phyloP scores from a whole-genome alignment of 192 early-diverging fungal species.

The Globomyces pollinis-pini region DNA sequence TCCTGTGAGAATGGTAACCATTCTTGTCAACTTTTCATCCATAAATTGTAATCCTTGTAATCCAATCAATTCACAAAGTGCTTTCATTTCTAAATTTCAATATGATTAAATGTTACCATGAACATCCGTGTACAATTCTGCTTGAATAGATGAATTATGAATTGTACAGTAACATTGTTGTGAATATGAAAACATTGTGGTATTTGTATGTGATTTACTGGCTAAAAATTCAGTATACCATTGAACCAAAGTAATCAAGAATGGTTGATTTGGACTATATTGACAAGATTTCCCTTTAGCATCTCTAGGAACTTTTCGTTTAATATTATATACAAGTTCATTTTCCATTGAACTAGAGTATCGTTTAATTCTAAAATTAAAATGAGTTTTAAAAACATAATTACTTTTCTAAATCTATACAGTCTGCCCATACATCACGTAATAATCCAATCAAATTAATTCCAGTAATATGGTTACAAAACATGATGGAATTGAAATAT shows the following conservation, averaged over 20 bases:
- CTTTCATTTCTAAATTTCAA: too few species aligned
- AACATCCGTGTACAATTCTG: conserved; percentile 25
- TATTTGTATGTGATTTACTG: conserved; percentile 16
- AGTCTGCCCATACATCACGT: conserved; percentile 20
- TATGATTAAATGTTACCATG: too few species aligned
- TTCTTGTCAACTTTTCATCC: conserved; percentile 23
- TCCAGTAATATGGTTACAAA: conserved; percentile 14
- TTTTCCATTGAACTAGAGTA: conserved; percentile 18
- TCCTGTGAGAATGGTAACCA: conserved; percentile 8
- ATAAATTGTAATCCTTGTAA: conserved; percentile 25
- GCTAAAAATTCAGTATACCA: conserved; percentile 26
- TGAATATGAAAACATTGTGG: conserved; percentile 14
- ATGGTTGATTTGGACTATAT: conserved; percentile 14
- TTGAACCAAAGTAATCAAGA: conserved; percentile 21
- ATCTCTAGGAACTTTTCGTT: neutral
- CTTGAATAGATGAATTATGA: conserved; percentile 9
- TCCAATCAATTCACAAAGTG: conserved; percentile 26
- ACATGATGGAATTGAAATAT: conserved; percentile 20
- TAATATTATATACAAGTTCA: conserved; percentile 17
- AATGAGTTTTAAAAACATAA: neutral
- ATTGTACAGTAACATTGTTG: conserved; percentile 16
- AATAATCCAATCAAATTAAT: conserved; percentile 13
- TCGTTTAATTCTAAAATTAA: conserved; percentile 5
- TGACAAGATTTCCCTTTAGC: conserved; percentile 9
- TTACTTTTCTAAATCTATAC: conserved; percentile 18